These are phyloP conservation scores for Fusarium floridanum DNA, from an alignment of 2,329 filamentous ascomycete genomes.

Conservation along the genomic window DNA sequence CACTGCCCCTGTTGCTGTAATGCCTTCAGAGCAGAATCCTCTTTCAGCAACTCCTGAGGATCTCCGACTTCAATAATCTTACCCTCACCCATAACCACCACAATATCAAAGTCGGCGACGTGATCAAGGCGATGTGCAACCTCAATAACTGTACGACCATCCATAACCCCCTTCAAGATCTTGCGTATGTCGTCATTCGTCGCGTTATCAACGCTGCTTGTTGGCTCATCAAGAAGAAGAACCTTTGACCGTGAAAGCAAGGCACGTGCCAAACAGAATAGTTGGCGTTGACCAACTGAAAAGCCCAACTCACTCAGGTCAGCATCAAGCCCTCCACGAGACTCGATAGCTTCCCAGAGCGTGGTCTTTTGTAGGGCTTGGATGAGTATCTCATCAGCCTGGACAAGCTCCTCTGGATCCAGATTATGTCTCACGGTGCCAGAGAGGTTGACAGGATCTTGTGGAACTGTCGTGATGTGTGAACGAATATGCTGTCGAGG, in stretches of 20 bases:
- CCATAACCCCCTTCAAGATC: conserved; percentile 38
- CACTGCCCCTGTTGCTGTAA: background rate
- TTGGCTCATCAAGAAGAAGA: conserved; percentile 50
- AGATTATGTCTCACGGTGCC: conserved; percentile 63
- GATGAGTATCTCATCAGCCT: conserved; percentile 55
- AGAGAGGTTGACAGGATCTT: conserved; percentile 61
- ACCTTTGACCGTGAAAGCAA: conserved; percentile 52
- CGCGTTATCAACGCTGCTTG: conserved; percentile 47
- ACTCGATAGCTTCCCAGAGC: conserved; percentile 56
- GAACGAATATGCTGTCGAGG: conserved; percentile 58
- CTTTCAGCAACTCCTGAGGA: conserved; percentile 41
- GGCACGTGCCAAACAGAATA: conserved; percentile 63
- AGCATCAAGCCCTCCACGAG: conserved; percentile 53
- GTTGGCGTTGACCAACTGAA: conserved; percentile 61
- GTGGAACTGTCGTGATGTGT: conserved; percentile 60
- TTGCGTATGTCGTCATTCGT: conserved; percentile 46
- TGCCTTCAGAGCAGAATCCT: conserved; percentile 9
- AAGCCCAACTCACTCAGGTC: conserved; percentile 50
- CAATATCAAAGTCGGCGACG: conserved; percentile 44
- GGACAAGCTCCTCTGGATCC: conserved; percentile 53
- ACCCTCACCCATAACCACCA: conserved; percentile 48
- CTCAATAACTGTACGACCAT: conserved; percentile 46
- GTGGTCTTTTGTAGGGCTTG: conserved; percentile 58
- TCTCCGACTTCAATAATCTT: conserved; percentile 44
- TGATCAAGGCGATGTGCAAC: conserved; percentile 49